A percentile compares a stretch with the other conserved stretches of the same genome.
phyloP scores from a whole-genome alignment of 805 yeast genomes.

The Candida jianshihensis region DNA sequence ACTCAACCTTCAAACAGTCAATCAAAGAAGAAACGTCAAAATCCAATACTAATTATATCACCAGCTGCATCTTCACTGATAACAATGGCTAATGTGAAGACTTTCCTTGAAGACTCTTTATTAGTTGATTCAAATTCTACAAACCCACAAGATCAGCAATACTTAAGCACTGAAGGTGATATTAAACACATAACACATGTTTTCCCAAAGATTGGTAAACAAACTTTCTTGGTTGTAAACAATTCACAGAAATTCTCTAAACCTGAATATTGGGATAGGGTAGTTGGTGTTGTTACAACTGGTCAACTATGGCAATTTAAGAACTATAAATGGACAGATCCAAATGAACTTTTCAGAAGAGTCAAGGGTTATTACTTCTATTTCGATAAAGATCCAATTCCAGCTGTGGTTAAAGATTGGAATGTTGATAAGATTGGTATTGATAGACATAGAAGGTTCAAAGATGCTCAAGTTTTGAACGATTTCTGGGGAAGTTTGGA shows the following conservation, averaged over 20 bases:
- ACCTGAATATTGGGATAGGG: slow-evolving; percentile 97
- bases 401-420: slow-evolving; percentile 76
- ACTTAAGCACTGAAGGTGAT: slow-evolving; percentile 25
- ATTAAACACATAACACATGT: slow-evolving; percentile 47
- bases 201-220: slow-evolving; percentile 50
- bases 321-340: slow-evolving; percentile 76
- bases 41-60: slow-evolving; percentile 70
- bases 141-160: slow-evolving; percentile 25
- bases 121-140: slow-evolving; percentile 47
- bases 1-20: slow-evolving; percentile 18
- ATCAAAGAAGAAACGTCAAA: slow-evolving; percentile 28
- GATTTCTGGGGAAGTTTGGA: slow-evolving; percentile 83
- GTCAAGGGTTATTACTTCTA: slow-evolving; percentile 77
- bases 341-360: slow-evolving; percentile 72
- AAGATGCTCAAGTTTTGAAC: slow-evolving; percentile 82
- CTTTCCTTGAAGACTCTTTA: slow-evolving; percentile 65
- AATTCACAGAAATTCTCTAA: slow-evolving; percentile 81
- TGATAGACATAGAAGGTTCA: slow-evolving; percentile 78
- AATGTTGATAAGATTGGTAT: slow-evolving; percentile 73
- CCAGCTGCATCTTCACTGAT: slow-evolving; percentile 74
- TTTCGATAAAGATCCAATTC: slow-evolving; percentile 74
- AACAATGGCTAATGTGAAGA: slow-evolving; percentile 57
- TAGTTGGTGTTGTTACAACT: slow-evolving; percentile 90
- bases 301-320: slow-evolving; percentile 98
- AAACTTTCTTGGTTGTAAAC: slow-evolving; percentile 76